Evolutionary conservation across 139 green algal genomes (phyloP), one percentile per base, ranked within the genome.

Genomic region (Volvox africanus): DNA sequence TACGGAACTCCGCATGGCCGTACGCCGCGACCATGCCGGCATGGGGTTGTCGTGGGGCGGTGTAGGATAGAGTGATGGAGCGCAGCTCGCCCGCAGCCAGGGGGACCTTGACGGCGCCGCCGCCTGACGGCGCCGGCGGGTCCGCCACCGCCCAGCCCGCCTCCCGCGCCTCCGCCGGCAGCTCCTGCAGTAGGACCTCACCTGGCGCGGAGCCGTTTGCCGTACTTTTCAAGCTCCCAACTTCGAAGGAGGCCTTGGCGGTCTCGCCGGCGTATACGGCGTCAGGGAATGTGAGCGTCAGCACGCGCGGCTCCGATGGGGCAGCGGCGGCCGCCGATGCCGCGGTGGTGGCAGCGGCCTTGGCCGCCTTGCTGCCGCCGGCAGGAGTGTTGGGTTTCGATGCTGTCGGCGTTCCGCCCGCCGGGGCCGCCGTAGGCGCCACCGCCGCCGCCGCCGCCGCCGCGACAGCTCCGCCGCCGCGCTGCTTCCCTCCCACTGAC

Each of bases 81-180:
- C 89, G 91, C n/a, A 90, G 89, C 61, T 96, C 93, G 19, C 94
- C 94, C 55, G 89, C 92, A 21, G 93, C 67, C 14, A 93, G 82
- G 28, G 91, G 18, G 0, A 95, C 1, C 65, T 92, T 93, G 37
- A 55, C 55, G 73, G 50, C 69, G 67, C 67, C 83, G 67, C 36
- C 26, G 22, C 62, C 83, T 5, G 35, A 17, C 36, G 83, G 32
- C 13, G 81, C 61, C 28, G 81, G 16, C 1, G 73, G 30, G 0
- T 65, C 77, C 28, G 94, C 93, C 22, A 96, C 67, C 9, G 87
- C 86, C 92, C 94, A 96, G 28, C 95, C 95, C 26, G 93, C 92
- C 26, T 93, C 92, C n/a, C 82, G 86, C 2, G 93, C 93, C 33
- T 89, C 91, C 55, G 87, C 55, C 37, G 93, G 75, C 24, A 96